Evolutionary conservation across 768 basidiomycete species (phyloP), one percentile per base, ranked within the genome.

Genomic region (Kwoniella botswanensis): DNA sequence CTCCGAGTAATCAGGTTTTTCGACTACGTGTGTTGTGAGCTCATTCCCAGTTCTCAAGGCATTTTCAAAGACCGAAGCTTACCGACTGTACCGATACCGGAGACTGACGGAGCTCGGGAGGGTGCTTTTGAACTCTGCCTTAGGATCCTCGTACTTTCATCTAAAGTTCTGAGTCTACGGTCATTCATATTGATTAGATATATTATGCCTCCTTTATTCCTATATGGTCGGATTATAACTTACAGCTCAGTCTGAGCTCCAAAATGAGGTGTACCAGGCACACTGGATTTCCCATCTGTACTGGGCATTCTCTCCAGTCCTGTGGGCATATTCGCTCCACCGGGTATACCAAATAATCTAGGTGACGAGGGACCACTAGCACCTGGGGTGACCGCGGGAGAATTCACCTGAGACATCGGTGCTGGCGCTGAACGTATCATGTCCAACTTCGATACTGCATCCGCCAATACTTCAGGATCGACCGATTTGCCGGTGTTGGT

Each of bases 1-100:
- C 81, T 98, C 95, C 3, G 94, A 97, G 78, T 98, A 98, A 80
- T 99, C 97, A 5, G 97, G 97, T 83, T 96, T 98, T 65, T 92
- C 91, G 58, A 96, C 93, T 94, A 74, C 12, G 44, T 63, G 56
- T 24, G 29, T 35, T 46, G 21, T 35, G 7, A 35, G 35, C 35
- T 35, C 35, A 35, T 35, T 7, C 6, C 35, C 6, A 1, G 35
- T 35, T 35, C 35, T 7, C 35, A 35, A 35, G 35, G 0, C 35
- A 35, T 6, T 7, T 13, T n/a, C n/a, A 6, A 13, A 21, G 5
- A 17, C 22, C 13, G 29, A 6, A 42, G 44, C 79, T 65, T 44
- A 78, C 79, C 77, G 26, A 83, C 71, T n/a, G 79, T 76, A 12
- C 82, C 82, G 55, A 83, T 83, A 50, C 82, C 82, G 7, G 80